Evolutionary conservation across 257 asterid species (phyloP).

Genomic region (Solanum bulbocastanum): DNA sequence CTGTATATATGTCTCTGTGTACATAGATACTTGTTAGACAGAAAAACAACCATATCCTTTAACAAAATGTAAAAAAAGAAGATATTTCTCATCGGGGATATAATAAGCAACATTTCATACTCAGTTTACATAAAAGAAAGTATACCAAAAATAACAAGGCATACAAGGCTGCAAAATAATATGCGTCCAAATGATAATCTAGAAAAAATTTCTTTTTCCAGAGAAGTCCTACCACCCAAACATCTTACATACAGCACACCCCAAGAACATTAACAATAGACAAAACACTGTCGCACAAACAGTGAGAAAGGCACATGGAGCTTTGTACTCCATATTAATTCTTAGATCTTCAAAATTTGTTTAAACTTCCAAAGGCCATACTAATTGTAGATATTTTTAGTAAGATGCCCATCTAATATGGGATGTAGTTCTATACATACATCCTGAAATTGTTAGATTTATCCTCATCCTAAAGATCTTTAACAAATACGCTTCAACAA

Average conservation of each 20-base stretch:
- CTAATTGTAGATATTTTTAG: not conserved
- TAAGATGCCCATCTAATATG: not conserved
- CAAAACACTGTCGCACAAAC: not conserved
- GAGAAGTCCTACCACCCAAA: not conserved
- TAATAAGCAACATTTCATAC: not conserved
- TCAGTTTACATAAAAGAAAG: not conserved
- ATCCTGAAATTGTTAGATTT: not conserved
- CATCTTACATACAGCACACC: not conserved
- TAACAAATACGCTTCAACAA: not conserved
- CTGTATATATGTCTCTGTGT: constrained; percentile 72
- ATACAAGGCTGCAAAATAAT: not conserved
- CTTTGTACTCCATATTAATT: not conserved
- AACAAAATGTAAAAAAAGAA: not conserved
- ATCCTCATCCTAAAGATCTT: not conserved
- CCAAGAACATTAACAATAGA: not conserved
- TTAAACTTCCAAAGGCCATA: not conserved
- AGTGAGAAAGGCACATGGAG: not conserved
- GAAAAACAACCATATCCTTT: not conserved
- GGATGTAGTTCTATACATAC: not conserved
- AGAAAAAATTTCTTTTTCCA: not conserved
- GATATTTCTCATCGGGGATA: not conserved
- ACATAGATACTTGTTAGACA: constrained; percentile 7
- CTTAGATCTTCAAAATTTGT: not conserved
- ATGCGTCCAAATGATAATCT: not conserved
- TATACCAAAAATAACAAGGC: not conserved